These are phyloP conservation scores for Paracorniculantispora psalliotae DNA, from an alignment of 2,329 filamentous ascomycete species.

Conservation along the genomic window DNA sequence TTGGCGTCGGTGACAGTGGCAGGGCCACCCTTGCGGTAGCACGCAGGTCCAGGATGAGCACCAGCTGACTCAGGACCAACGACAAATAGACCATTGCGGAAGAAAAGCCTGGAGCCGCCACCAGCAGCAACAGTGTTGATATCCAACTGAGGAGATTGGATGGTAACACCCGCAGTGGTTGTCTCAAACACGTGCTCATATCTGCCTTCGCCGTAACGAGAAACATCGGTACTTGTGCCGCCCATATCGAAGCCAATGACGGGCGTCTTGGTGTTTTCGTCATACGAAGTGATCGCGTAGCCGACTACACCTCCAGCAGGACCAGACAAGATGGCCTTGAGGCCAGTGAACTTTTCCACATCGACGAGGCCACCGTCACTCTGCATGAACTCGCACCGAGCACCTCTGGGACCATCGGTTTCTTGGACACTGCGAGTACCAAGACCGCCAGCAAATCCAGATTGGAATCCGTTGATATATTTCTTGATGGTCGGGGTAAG, in stretches of 20 bases:
- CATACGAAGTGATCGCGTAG: constrained; percentile 87
- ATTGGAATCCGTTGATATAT: constrained; percentile 66
- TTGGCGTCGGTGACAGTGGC: constrained; percentile 94
- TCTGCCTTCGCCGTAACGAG: constrained; percentile 74
- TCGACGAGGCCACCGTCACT: constrained; percentile 72
- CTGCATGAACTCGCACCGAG: constrained; percentile 93
- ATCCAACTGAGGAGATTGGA: constrained; percentile 86
- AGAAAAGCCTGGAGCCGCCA: constrained; percentile 79
- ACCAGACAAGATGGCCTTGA: constrained; percentile 81
- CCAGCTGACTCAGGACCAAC: constrained; percentile 87
- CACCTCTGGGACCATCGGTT: constrained; percentile 59
- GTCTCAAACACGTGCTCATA: constrained; percentile 95
- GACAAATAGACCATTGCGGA: constrained; percentile 82
- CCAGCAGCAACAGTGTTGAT: constrained; percentile 95
- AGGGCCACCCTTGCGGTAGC: constrained; percentile 84
- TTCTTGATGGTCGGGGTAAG: constrained; percentile 38
- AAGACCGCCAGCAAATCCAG: constrained; percentile 75
- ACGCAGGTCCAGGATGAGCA: constrained; percentile 84
- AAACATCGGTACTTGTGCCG: constrained; percentile 88
- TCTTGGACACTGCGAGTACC: constrained; percentile 70
- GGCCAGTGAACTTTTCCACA: constrained; percentile 75
- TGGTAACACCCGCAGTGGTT: constrained; percentile 88
- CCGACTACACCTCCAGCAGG: constrained; percentile 92
- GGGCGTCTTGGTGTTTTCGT: constrained; percentile 72
- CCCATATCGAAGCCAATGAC: constrained; percentile 97